phyloP scores from a whole-genome alignment of 23 red algal species.

The Porphyridium purpureum region DNA sequence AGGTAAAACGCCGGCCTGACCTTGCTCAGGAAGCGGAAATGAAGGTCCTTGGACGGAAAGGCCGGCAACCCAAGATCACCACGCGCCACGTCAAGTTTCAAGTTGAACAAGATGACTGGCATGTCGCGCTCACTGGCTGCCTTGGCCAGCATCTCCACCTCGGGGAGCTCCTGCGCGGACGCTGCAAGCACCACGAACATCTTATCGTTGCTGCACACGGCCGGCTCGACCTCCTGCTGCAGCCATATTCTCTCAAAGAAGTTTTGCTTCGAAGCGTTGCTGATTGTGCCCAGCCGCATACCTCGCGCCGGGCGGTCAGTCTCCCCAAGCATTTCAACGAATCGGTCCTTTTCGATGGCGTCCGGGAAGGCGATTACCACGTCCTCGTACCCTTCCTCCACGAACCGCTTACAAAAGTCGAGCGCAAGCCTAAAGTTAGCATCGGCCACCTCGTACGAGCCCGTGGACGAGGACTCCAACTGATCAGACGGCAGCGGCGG shows the following conservation, averaged over 20 bases:
- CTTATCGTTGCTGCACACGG: constrained; percentile 55
- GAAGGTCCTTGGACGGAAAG: constrained; percentile 70
- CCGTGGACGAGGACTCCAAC: constrained; percentile 43
- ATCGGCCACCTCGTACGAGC: constrained; percentile 69
- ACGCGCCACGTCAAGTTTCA: constrained; percentile 74
- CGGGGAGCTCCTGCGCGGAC: constrained; percentile 21
- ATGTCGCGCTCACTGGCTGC: constrained; percentile 8
- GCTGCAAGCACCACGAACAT: constrained; percentile 29
- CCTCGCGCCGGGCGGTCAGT: constrained; percentile 21
- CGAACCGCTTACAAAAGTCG: constrained; percentile 43
- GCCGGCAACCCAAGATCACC: constrained; percentile 85
- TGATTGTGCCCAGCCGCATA: constrained; percentile 33
- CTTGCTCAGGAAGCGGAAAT: constrained; percentile 72
- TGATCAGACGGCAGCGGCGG: constrained; percentile 53
- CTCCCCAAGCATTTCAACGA: constrained; percentile 39
- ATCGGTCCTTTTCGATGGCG: constrained; percentile 66
- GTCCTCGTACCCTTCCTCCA: constrained; percentile 9
- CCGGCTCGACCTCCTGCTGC: constrained; percentile 27
- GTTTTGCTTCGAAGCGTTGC: constrained; percentile 18
- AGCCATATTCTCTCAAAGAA: constrained; percentile 41
- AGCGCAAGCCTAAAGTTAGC: constrained; percentile 78
- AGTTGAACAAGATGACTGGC: constrained; percentile 90
- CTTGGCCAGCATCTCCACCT: constrained; percentile 60
- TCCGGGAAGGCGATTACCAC: constrained; percentile 65
- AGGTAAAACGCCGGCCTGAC: constrained; percentile 73